Base-by-base conservation (phyloP, 1,284 basidiomycete species). In the Erythrobasidium hasegawianum region DNA sequence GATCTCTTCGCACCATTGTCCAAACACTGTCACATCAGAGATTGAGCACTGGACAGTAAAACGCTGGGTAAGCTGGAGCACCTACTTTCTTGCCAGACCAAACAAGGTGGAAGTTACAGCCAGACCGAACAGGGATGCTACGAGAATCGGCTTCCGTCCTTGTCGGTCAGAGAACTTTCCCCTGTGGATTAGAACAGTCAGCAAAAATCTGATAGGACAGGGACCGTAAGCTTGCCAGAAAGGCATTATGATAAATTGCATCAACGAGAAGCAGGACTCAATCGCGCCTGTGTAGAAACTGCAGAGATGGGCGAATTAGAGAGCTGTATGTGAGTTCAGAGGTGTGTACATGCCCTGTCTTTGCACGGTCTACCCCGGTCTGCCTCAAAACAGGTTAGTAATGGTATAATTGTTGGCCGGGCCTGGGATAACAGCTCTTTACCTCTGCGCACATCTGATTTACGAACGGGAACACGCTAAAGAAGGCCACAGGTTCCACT, bases 81-180 rank as follows among this genome's bases (percentile, higher is more conserved):
- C 72, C 71, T 73, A 75, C 74, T 45, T 69, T 65, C 13, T 70
- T 52, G 74, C 71, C 9, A 79, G 53, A 0, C 79, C 79, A 65
- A 80, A 80, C 1, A 73, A 64, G 13, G 76, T 67, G 52, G 75
- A 75, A 1, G 76, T 77, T 11, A 78, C 26, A 9, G 74, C 71
- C 1, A 77, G 73, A 1, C 79, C 79, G 1, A 69, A 22, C 1
- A 80, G 69, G 0, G 79, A 77, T 20, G 76, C 70, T 2, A 79
- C 59, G 3, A 80, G 70, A 0, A 80, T 76, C 0, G 79, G 79
- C 40, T 78, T 79, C 1, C 78, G 69, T 22, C 78, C 78, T 7
- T 43, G 45, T 49, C 52, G 16, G n/a, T 16, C 18, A 76, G 73
- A 47, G 14, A 47, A 47, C 22, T 16, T 47, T 5, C 43, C 43